Evolutionary conservation across 2,329 filamentous ascomycete genomes (phyloP).

Genomic region (Ceratocystis cubensis): DNA sequence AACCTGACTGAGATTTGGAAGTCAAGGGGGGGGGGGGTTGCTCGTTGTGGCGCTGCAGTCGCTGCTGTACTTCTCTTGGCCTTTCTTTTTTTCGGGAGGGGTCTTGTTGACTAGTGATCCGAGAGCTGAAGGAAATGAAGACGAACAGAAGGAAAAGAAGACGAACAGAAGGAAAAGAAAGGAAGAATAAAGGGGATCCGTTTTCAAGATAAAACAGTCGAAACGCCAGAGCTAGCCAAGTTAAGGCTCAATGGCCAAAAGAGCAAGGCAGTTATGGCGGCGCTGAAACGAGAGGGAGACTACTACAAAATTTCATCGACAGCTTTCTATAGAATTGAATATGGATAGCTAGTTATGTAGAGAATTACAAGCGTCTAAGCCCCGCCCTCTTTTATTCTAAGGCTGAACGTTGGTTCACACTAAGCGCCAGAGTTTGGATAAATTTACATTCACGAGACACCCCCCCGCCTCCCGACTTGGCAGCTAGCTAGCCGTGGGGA

Average conservation of each 20-base stretch:
- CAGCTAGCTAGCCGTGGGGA: background rate
- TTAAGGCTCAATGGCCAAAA: too few species aligned
- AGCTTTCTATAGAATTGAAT: background rate
- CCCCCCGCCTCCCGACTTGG: background rate
- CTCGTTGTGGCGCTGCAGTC: background rate
- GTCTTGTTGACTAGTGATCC: background rate
- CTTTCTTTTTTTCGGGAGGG: background rate
- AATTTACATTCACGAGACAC: background rate
- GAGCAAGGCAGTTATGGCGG: background rate
- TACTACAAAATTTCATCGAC: background rate
- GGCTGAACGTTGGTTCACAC: background rate
- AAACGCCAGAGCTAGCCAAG: too few species aligned
- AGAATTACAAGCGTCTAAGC: background rate
- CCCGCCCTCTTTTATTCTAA: background rate
- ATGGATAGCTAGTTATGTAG: background rate
- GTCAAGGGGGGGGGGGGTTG: background rate
- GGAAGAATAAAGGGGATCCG: background rate
- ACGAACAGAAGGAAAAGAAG: background rate
- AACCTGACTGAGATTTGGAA: background rate
- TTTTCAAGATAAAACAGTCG: too few species aligned
- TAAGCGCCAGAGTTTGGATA: background rate
- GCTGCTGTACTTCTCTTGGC: background rate
- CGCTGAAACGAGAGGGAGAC: background rate
- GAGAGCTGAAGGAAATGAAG: background rate
- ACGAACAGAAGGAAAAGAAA: background rate